A percentile compares a stretch with the other conserved stretches of the same genome.
Conservation (phyloP, 257 asterid species). For the Coffea eugenioides region DNA sequence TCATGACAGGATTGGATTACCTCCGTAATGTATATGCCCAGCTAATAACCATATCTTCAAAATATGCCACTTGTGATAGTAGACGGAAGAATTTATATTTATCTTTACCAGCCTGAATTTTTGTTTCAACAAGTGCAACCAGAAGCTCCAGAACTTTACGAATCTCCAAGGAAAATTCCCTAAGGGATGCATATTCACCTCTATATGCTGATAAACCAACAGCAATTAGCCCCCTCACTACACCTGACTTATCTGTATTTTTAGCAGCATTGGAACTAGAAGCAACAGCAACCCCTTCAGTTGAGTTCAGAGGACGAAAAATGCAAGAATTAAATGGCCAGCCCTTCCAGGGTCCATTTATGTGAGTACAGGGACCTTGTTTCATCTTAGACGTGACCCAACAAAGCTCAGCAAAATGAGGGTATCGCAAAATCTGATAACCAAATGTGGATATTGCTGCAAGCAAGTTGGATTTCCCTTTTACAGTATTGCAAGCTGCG, state of each 20-base stretch:
- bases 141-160: conserved; percentile 80
- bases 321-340: conserved; percentile 98
- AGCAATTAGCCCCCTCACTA: conserved; percentile 86
- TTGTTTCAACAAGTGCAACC: conserved; percentile 52
- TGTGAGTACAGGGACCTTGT: conserved; percentile 77
- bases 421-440: conserved; percentile 82
- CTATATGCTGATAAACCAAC: conserved; percentile 87
- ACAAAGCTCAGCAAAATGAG: conserved; percentile 98
- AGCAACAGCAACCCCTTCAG: conserved; percentile 39
- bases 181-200: conserved; percentile 73
- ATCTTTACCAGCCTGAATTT: conserved; percentile 84
- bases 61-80: conserved; percentile 91
- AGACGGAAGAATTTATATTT: conserved; percentile 58
- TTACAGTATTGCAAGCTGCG: conserved; percentile 24
- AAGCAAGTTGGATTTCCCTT: conserved; percentile 70
- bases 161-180: conserved; percentile 62
- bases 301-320: conserved; percentile 55
- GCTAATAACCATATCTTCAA: conserved; percentile 80
- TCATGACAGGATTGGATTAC: conserved; percentile 40
- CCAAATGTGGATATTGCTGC: conserved; percentile 85
- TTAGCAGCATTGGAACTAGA: conserved; percentile 42
- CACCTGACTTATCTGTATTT: conserved; percentile 46
- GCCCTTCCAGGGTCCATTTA: conserved; percentile 82
- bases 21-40: conserved; percentile 80
- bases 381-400: conserved; percentile 96